Conservation (phyloP, 805 yeast species). For the Ogataea paradorogensis region DNA sequence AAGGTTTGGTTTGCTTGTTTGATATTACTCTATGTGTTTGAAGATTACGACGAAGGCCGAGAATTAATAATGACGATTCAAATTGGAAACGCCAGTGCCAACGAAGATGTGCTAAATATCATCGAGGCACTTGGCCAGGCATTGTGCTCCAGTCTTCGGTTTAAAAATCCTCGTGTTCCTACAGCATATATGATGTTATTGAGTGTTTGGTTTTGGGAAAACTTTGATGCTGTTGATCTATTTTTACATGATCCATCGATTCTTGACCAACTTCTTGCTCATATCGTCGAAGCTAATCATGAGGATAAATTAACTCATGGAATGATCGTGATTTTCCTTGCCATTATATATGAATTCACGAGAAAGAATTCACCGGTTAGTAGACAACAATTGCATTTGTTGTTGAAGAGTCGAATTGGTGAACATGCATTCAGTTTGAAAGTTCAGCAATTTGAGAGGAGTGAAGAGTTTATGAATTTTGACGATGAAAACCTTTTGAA, state of each 20-base stretch:
- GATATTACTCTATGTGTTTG: conserved; percentile 59
- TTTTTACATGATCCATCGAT: conserved; percentile 66
- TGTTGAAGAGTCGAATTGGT: conserved; percentile 73
- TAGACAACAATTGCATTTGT: conserved; percentile 56
- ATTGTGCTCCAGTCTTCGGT: conserved; percentile 58
- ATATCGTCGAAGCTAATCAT: conserved; percentile 46
- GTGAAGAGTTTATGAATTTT: conserved; percentile 51
- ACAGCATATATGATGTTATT: conserved; percentile 76
- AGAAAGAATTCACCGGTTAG: conserved; percentile 57
- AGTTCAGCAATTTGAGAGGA: conserved; percentile 68
- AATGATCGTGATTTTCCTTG: conserved; percentile 65
- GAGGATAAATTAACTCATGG: conserved; percentile 56
- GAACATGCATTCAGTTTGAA: conserved; percentile 73
- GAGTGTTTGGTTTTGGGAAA: conserved; percentile 75
- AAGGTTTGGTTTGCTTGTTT: conserved; percentile 79
- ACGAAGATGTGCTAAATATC: conserved; percentile 67
- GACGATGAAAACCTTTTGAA: conserved; percentile 48
- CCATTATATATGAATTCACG: conserved; percentile 77
- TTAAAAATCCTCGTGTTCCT: conserved; percentile 68
- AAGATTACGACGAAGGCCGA: conserved; percentile 49
- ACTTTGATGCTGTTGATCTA: conserved; percentile 68
- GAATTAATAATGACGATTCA: conserved; percentile 46
- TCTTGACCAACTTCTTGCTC: conserved; percentile 66
- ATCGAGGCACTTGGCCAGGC: conserved; percentile 79
- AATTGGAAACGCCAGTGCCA: conserved; percentile 56